Evolutionary conservation across 768 basidiomycete species (phyloP), one percentile per base, ranked within the genome.

Genomic region (Podaxis pistillaris): DNA sequence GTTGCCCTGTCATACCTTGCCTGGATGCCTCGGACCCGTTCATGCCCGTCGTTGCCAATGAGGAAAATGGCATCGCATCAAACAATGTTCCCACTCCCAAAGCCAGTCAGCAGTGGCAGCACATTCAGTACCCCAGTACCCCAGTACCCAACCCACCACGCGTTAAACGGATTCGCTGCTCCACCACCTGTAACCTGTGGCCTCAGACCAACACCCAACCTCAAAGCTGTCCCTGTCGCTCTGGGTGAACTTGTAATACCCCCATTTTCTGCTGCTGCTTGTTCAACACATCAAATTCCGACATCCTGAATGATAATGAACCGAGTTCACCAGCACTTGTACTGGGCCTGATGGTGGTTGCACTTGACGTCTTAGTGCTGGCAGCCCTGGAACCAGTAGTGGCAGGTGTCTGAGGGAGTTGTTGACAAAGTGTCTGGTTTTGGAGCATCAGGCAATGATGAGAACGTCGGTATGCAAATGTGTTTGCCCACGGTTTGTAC

Each of bases 141-240:
- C 41, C 60, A 22, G 54, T 36, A 22, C 54, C 62, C 28, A 57
- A 55, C 3, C 51, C 44, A 37, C 26, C 4, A 26, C 9, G 83
- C 82, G 54, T 86, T 81, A 73, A 88, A 88, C 17, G 86, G 87
- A 63, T 88, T 88, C 2, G 83, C 83, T 37, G 74, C 74, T 13
- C 81, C 80, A 47, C 85, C 87, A 3, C 87, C 87, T 22, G 87
- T 89, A 65, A 82, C 80, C 68, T 89, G 87, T 15, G 87, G 84
- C 53, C 87, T 76, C 36, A 88, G 75, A 22, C 83, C 82, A 41
- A 78, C 75, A 28, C 84, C 85, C n/a, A 81, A 63, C 0, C 75
- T 72, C 3, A 76, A 75, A n/a, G 53, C 41, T 11, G 4, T 41
- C n/a, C 41, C 41, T 41, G 41, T n/a, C n/a, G 12, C 15, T 41